A percentile compares a stretch with the other conserved stretches of the same genome.
Evolutionary conservation across 1,284 basidiomycete genomes (phyloP).

Genomic region (Cryptococcus sp.): DNA sequence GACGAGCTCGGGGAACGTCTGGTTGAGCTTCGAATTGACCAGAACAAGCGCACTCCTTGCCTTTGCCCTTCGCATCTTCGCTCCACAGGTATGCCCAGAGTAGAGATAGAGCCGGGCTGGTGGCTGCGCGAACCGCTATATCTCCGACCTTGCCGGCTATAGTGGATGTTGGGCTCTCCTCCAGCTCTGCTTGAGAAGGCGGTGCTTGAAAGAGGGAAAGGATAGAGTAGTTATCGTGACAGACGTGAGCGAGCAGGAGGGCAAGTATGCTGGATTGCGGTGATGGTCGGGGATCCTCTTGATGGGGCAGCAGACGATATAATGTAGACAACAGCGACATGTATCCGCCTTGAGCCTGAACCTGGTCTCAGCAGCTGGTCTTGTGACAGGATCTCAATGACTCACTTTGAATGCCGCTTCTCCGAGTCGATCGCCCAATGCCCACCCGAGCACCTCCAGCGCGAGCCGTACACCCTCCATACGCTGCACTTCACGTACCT

Average conservation of each 20-base stretch:
- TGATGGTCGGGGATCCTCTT: slow-evolving; percentile 9
- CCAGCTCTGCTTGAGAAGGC: background rate
- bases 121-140: slow-evolving; percentile 27
- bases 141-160: slow-evolving; percentile 27
- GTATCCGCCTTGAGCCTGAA: slow-evolving; percentile 37
- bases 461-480: slow-evolving; percentile 42
- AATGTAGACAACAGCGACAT: slow-evolving; percentile 25
- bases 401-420: slow-evolving; percentile 22
- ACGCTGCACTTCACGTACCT: slow-evolving; percentile 46
- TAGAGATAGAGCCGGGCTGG: slow-evolving; percentile 27
- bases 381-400: background rate
- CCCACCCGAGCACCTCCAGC: slow-evolving; percentile 44
- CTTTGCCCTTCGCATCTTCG: slow-evolving; percentile 19
- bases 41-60: slow-evolving; percentile 16
- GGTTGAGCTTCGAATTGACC: slow-evolving; percentile 8
- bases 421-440: slow-evolving; percentile 34
- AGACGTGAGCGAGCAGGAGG: slow-evolving; percentile 41
- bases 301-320: slow-evolving; percentile 14
- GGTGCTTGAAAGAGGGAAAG: slow-evolving; percentile 28
- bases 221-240: slow-evolving; percentile 46
- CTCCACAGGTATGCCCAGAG: slow-evolving; percentile 46
- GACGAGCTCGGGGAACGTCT: slow-evolving; percentile 3
- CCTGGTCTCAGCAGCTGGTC: slow-evolving; percentile 4
- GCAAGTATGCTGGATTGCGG: slow-evolving; percentile 35
- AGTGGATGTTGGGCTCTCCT: slow-evolving; percentile 4